Base-by-base conservation (phyloP, 1,284 basidiomycete species). In the Tilletia caries region DNA sequence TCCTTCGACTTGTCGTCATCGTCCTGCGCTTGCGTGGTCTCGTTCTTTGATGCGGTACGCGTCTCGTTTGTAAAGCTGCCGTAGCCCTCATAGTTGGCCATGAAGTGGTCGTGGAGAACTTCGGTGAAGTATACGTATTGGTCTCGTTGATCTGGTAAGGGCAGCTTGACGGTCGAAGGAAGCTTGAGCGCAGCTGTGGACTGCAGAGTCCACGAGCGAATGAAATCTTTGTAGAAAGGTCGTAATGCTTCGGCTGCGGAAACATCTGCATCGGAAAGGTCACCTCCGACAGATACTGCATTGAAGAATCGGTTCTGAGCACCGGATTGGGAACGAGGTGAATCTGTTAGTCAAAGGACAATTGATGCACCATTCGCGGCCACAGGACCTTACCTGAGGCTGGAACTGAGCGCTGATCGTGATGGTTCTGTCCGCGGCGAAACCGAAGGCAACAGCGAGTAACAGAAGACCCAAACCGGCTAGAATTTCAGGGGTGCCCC, bases 151-250 rank as follows among this genome's bases (percentile, higher is more conserved):
- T 20, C 54, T 18, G 54, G 25, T 27, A 33, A 18, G 5, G 54
- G 8, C 25, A 60, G 54, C 25, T 27, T 60, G 54, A 60, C 54
- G 6, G 54, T 60, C n/a, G 23, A 60, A 6, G 54, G 54, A 4
- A 60, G 8, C 54, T 15, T 33, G 13, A 33, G 25, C 6, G 54
- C 54, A 15, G 25, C 54, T 29, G 54, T 29, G 8, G 54, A 60
- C 29, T 60, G 54, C 25, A 60, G 54, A n/a, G 54, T 60, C 54
- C 54, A 60, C 6, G 54, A 27, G 23, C 54, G n/a, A 6, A 33
- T 20, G 27, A 60, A 60, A 25, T 60, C 27, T 8, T 60, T 25
- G 27, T 27, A 33, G 54, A 29, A 60, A 18, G 23, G 23, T 20
- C 29, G 54, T 18, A 60, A 10, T 4, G 25, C 15, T 18, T 18